Evolutionary conservation across 148 eudicot genomes (phyloP).

Genomic region (Fagopyrum homotropicum): DNA sequence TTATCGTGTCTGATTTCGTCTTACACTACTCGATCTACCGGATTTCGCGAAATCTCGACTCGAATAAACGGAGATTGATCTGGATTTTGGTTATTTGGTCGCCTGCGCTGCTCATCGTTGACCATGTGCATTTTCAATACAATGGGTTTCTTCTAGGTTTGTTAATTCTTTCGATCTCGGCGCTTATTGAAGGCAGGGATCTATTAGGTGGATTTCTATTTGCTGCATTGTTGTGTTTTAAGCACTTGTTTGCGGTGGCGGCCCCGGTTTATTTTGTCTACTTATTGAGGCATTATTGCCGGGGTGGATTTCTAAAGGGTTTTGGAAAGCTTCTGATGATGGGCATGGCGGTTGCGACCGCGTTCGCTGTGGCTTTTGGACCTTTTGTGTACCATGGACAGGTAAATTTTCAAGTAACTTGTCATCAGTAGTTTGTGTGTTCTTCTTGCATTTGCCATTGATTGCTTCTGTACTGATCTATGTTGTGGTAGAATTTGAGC

Average conservation of each 20-base stretch:
- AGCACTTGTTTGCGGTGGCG: slow-evolving; percentile 93
- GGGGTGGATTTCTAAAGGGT: slow-evolving; percentile 67
- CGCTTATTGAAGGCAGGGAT: slow-evolving; percentile 64
- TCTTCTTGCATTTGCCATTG: not conserved
- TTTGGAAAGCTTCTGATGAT: slow-evolving; percentile 50
- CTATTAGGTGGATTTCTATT: slow-evolving; percentile 81
- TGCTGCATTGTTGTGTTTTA: slow-evolving; percentile 73
- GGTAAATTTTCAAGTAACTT: slow-evolving; percentile 30
- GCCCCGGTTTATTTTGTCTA: slow-evolving; percentile 96
- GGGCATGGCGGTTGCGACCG: slow-evolving; percentile 57
- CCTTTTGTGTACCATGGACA: slow-evolving; percentile 77
- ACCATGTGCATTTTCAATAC: slow-evolving; percentile 94
- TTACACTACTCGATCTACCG: slow-evolving; percentile 41
- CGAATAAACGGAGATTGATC: slow-evolving; percentile 35
- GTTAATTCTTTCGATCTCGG: slow-evolving; percentile 59
- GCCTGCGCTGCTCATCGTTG: slow-evolving; percentile 78
- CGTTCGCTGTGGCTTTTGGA: slow-evolving; percentile 78
- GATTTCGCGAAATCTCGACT: slow-evolving; percentile 26
- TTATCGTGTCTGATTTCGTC: slow-evolving; percentile 41
- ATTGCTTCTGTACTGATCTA: not conserved
- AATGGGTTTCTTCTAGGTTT: slow-evolving; percentile 83
- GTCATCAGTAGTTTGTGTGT: not conserved
- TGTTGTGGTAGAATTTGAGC: not conserved
- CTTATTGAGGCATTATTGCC: slow-evolving; percentile 77
- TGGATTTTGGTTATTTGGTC: slow-evolving; percentile 77